These are phyloP conservation scores for Kewa caespitosa DNA, from an alignment of 179 eudicot species.

Conservation along the genomic window DNA sequence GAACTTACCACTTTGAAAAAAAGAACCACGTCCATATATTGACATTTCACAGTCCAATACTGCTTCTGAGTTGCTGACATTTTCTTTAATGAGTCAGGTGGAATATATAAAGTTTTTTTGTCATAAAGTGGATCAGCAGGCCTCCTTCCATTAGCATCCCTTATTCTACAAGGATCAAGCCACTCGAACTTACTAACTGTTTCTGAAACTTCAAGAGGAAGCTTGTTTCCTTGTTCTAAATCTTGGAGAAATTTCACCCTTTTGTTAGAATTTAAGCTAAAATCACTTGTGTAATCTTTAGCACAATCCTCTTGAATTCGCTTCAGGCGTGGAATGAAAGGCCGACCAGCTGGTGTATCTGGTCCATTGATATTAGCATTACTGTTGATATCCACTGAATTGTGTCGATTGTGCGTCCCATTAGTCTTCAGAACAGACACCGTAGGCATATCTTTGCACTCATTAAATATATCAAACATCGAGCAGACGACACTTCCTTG, in stretches of 20 bases:
- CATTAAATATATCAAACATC: conserved; percentile 35
- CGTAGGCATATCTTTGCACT: conserved; percentile 30
- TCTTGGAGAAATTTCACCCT: conserved; percentile 53
- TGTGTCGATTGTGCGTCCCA: conserved; percentile 19
- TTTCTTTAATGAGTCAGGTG: conserved; percentile 73
- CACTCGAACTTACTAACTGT: conserved; percentile 78
- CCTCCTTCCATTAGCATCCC: conserved; percentile 85
- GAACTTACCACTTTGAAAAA: conserved; percentile 97
- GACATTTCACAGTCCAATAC: conserved; percentile 85
- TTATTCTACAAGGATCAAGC: conserved; percentile 79
- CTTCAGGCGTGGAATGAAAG: conserved; percentile 78
- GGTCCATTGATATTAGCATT: conserved; percentile 50
- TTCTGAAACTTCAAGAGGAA: conserved; percentile 37
- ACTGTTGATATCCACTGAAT: conserved; percentile 24
- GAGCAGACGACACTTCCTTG: conserved; percentile 30
- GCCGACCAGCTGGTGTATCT: conserved; percentile 67
- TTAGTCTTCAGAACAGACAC: conserved; percentile 25
- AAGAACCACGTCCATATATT: conserved; percentile 83
- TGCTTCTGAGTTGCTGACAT: conserved; percentile 98
- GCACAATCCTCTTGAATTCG: conserved; percentile 66
- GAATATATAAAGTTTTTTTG: conserved; percentile 82
- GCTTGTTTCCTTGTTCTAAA: conserved; percentile 31
- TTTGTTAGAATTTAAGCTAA: conserved; percentile 48
- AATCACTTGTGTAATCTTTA: conserved; percentile 33
- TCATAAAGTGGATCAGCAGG: conserved; percentile 80